Evolutionary conservation across 116 monocot species (phyloP), one percentile per base, ranked within the genome.

Genomic region (Trichopus zeylanicus): DNA sequence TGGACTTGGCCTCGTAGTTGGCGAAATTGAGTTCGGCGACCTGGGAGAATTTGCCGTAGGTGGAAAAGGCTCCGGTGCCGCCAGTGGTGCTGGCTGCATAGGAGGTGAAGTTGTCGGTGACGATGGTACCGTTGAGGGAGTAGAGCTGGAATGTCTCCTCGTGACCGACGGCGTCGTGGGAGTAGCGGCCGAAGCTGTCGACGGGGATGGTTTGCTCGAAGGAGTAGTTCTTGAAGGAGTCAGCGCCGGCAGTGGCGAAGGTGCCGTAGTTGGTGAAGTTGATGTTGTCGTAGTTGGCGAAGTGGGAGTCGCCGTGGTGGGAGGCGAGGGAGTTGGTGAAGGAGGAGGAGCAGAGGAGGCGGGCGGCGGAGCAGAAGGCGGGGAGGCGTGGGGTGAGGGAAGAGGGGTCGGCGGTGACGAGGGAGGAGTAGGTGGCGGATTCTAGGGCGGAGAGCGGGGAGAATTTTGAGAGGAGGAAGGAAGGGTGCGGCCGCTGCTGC

Each of bases 221-320:
- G 26, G 87, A 87, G 61, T 87, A 87, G 66, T 67, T 75, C 24
- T 55, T 58, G 78, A 86, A 86, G 21, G 74, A 65, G 48, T 48
- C 27, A 16, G 70, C 31, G 25, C 81, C 81, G 28, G 59, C 71
- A 56, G 13, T 32, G 15, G 28, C 29, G 32, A 15, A 20, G 39
- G 67, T 61, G 48, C 73, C 82, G 78, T 87, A 87, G 73, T 78
- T 82, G 68, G 70, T 53, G 87, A 87, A 81, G 67, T 87, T 79
- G 46, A 54, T 56, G 66, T 61, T 56, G 16, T 21, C 0, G 53
- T 87, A 87, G 31, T 9, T 3, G 33, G 53, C 23, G 67, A 87
- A 87, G 49, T 51, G n/a, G 16, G 68, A 59, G 29, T 52, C 49
- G 19, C 24, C 19, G 8, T 49, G 28, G 35, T 33, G 23, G 53